These are phyloP conservation scores for Phyllostachys edulis DNA, from an alignment of 176 grass and related monocot genomes.

Conservation along the genomic window DNA sequence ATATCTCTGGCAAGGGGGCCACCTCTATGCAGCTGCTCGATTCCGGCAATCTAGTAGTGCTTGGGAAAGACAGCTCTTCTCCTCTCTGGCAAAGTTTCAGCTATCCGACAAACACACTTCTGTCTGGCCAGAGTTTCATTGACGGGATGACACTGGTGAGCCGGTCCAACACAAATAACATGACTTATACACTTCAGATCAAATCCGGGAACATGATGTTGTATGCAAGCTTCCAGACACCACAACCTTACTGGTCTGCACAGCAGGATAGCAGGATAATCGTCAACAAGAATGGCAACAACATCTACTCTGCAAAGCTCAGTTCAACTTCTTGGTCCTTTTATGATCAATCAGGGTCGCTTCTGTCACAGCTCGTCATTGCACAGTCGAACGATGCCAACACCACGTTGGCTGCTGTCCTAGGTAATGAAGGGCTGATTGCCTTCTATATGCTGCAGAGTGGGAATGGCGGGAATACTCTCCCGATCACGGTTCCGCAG, in stretches of 20 bases:
- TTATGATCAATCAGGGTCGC: conserved; percentile 53
- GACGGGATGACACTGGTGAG: conserved; percentile 65
- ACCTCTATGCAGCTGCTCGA: conserved; percentile 66
- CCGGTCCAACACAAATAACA: conserved; percentile 48
- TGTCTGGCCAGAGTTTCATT: conserved; percentile 68
- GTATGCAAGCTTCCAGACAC: conserved; percentile 49
- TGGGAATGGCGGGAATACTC: conserved; percentile 16
- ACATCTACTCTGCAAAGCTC: conserved; percentile 62
- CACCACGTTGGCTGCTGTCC: conserved; percentile 51
- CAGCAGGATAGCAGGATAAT: conserved; percentile 54
- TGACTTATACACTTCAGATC: conserved; percentile 67
- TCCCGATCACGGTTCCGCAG: conserved; percentile 35
- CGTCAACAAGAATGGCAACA: conserved; percentile 38
- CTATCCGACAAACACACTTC: conserved; percentile 80
- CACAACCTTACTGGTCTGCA: conserved; percentile 81
- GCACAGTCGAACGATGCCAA: conserved; percentile 28
- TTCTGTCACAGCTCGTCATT: conserved; percentile 57
- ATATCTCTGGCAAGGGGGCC: conserved; percentile 49
- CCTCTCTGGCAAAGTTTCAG: conserved; percentile 89
- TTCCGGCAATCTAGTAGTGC: conserved; percentile 70
- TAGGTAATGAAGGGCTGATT: conserved; percentile 53
- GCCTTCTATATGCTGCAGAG: conserved; percentile 50
- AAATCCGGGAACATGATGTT: conserved; percentile 69
- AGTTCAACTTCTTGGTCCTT: conserved; percentile 71
- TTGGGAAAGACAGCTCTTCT: conserved; percentile 49